Conservation (phyloP, 805 yeast species). For the Lachancea fermentati region DNA sequence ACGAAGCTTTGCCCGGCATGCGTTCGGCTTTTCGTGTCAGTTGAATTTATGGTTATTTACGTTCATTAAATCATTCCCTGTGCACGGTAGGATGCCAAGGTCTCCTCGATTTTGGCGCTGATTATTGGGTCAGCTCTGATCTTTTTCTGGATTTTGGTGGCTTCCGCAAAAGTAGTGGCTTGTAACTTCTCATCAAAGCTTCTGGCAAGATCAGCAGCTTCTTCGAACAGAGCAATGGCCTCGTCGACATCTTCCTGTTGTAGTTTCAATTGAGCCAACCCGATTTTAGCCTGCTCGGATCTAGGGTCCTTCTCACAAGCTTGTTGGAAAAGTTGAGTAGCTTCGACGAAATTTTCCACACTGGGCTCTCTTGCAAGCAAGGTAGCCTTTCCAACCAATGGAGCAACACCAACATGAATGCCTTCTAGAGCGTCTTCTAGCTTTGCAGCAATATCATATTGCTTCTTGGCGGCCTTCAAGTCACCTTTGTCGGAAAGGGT, state of each 20-base stretch:
- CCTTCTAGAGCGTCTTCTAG: slow-evolving; percentile 66
- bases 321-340: slow-evolving; percentile 58
- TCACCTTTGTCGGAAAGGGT: slow-evolving; percentile 79
- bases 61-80: slow-evolving; percentile 25
- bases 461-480: slow-evolving; percentile 63
- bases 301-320: slow-evolving; percentile 84
- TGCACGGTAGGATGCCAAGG: slow-evolving; percentile 39
- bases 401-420: slow-evolving; percentile 80
- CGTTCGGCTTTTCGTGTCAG: no score
- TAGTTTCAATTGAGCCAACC: slow-evolving; percentile 87
- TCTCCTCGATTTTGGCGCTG: slow-evolving; percentile 56
- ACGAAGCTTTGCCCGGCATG: no score
- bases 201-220: slow-evolving; percentile 77
- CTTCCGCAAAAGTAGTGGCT: slow-evolving; percentile 88
- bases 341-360: slow-evolving; percentile 44
- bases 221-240: slow-evolving; percentile 77
- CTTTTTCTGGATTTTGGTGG: slow-evolving; percentile 82
- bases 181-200: slow-evolving; percentile 80
- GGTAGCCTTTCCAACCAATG: slow-evolving; percentile 85
- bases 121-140: slow-evolving; percentile 65
- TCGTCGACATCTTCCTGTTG: slow-evolving; percentile 78
- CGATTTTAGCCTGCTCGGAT: slow-evolving; percentile 81
- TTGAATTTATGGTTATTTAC: no score
- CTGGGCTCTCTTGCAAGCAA: slow-evolving; percentile 50
- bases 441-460: slow-evolving; percentile 80